Base-by-base conservation (phyloP, 1,284 basidiomycete genomes). In the Tilletia caries region DNA sequence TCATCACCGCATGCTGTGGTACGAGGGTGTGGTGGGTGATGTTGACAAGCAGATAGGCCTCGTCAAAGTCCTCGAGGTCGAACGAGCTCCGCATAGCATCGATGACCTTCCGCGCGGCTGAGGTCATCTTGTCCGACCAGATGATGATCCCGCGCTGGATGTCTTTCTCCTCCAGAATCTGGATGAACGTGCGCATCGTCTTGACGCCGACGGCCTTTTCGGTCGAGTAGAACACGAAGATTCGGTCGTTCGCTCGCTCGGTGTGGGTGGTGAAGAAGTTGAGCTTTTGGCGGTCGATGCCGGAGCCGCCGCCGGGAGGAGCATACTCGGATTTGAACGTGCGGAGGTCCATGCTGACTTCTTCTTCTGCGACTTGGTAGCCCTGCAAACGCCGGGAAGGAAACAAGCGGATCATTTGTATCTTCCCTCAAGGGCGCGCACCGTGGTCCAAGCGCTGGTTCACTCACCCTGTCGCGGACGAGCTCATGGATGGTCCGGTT, bases 401-500 rank as follows among this genome's bases (percentile, higher is more conserved):
- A 66, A 2, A 13, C 4, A 62, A 37, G 10, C 65, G 25, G 48
- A 50, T 29, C 25, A 13, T 13, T 23, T 54, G n/a, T n/a, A n/a
- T n/a, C n/a, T n/a, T n/a, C n/a, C n/a, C n/a, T n/a, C n/a, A n/a
- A n/a, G n/a, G n/a, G n/a, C n/a, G n/a, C n/a, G n/a, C n/a, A n/a
- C n/a, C n/a, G n/a, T n/a, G n/a, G n/a, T n/a, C n/a, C n/a, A n/a
- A n/a, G n/a, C n/a, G n/a, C n/a, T n/a, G n/a, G n/a, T n/a, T n/a
- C 13, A 75, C 75, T 29, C 58, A 76, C 73, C 41, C 76, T 62
- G 84, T 98, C 96, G 81, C 91, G 89, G 71, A 95, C 92, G 70
- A 99, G 89, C 85, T 99, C 96, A 84, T 98, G 94, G 67, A 97
- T 92, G 52, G 96, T 98, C 79, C 92, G 87, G 85, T 95, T 95